Evolutionary conservation across 768 basidiomycete genomes (phyloP).

Genomic region (Hortiboletus campestris): DNA sequence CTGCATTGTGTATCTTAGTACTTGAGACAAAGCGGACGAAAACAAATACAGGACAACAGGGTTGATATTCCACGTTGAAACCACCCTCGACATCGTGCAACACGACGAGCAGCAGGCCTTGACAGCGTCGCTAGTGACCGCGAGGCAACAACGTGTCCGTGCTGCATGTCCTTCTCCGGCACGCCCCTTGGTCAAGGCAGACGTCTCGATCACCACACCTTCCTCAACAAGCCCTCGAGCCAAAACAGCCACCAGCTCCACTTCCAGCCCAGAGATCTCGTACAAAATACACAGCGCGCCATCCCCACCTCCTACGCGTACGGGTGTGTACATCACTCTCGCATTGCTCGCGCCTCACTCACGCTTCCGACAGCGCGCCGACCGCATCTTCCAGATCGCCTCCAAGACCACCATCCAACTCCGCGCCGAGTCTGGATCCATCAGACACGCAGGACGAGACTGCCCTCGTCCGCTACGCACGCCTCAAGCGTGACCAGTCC

Average conservation of each 20-base stretch:
- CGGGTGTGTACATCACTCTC: conserved; percentile 47
- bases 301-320: conserved; percentile 65
- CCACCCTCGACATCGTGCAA: conserved; percentile 2
- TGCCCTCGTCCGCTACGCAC: conserved; percentile 47
- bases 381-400: conserved; percentile 57
- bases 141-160: conserved; percentile 24
- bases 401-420: conserved; percentile 37
- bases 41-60: conserved; percentile 27
- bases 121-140: conserved; percentile 2
- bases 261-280: conserved; percentile 24
- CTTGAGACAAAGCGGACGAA: not conserved
- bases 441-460: conserved; percentile 35
- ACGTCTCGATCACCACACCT: conserved; percentile 78
- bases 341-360: conserved; percentile 15
- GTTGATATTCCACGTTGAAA: not conserved
- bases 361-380: conserved; percentile 46
- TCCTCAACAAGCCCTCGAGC: conserved; percentile 56
- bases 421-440: too few species aligned
- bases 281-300: conserved; percentile 37
- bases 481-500: conserved; percentile 43
- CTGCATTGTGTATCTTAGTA: conserved; percentile 27
- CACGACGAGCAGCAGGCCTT: conserved; percentile 12
- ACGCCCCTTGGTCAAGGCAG: conserved; percentile 83
- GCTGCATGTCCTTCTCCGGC: conserved; percentile 89
- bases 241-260: conserved; percentile 25